Base-by-base conservation (phyloP, 352 stramenopile species). In the Phytophthora sp. region DNA sequence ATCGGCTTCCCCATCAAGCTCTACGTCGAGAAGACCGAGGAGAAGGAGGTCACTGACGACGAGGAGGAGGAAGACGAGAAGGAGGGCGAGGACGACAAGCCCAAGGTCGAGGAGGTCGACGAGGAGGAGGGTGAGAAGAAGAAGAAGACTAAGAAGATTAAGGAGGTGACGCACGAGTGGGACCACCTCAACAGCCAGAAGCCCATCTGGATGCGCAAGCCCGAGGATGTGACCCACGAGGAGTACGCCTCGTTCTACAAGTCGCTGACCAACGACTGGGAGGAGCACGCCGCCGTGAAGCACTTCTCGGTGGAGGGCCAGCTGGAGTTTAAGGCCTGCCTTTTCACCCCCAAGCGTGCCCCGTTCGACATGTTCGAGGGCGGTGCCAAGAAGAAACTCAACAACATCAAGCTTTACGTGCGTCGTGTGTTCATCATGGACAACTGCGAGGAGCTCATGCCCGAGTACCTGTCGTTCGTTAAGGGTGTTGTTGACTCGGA, bases 191-290 rank as follows among this genome's bases (percentile, higher is more conserved):
- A 99, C 92, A 97, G 96, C 73, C 97, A 98, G 85, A 99, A 99
- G 88, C 98, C 98, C 26, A 98, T 99, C 73, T 99, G 98, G 98
- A 99, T 99, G 97, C 96, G 98, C 69, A 99, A 99, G 84, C 87
- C 97, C 0, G 97, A 99, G 61, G 97, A 99, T 65, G 96, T 99
- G 61, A 99, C 97, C 38, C 92, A 99, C 72, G 97, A 99, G 67
- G 97, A 99, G 82, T 99, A 99, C 73, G 96, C 96, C 41, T 86
- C 96, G 31, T 99, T 99, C 87, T 99, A 99, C 97, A 99, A 99
- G 92, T 98, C 94, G 65, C 77, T 99, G 39, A 99, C 95, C 37
- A 99, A 99, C 81, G 98, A 99, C 81, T 99, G 97, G 97, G 97
- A 99, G 84, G 97, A 99, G 69, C 95, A 99, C 75, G 89, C 91